phyloP scores from a whole-genome alignment of 2,329 filamentous ascomycete species.

The Xylaria multiplex region DNA sequence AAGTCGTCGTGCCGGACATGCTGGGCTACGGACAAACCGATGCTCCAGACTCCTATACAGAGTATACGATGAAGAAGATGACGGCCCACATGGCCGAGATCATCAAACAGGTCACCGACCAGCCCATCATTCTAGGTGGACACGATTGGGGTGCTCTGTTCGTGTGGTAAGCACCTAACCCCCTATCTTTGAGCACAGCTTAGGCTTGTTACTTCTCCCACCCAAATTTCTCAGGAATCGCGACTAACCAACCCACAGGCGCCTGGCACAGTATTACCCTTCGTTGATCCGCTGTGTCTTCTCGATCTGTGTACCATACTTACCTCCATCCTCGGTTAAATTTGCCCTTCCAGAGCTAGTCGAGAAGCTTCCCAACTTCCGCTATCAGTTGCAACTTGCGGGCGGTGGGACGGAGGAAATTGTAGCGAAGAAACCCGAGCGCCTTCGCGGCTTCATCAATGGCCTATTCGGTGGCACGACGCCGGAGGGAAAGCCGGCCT shows the following conservation, averaged over 20 bases:
- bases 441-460: slow-evolving; percentile 75
- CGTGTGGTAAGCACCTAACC: slow-evolving; percentile 62
- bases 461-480: slow-evolving; percentile 75
- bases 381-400: slow-evolving; percentile 84
- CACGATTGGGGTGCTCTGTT: slow-evolving; percentile 92
- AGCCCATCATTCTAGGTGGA: slow-evolving; percentile 80
- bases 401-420: slow-evolving; percentile 72
- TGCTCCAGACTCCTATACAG: slow-evolving; percentile 68
- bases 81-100: slow-evolving; percentile 80
- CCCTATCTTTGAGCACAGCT: background rate
- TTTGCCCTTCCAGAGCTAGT: slow-evolving; percentile 69
- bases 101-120: slow-evolving; percentile 62
- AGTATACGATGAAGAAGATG: slow-evolving; percentile 78
- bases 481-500: slow-evolving; percentile 64
- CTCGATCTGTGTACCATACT: slow-evolving; percentile 81
- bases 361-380: slow-evolving; percentile 72
- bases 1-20: slow-evolving; percentile 86
- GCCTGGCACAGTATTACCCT: slow-evolving; percentile 77
- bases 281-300: slow-evolving; percentile 79
- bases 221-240: background rate
- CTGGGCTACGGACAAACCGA: slow-evolving; percentile 85
- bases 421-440: slow-evolving; percentile 61
- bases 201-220: background rate
- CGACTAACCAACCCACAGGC: slow-evolving; percentile 48
- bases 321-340: slow-evolving; percentile 62